Base-by-base conservation (phyloP, 2,329 filamentous ascomycete species). In the Diaporthe citri region DNA sequence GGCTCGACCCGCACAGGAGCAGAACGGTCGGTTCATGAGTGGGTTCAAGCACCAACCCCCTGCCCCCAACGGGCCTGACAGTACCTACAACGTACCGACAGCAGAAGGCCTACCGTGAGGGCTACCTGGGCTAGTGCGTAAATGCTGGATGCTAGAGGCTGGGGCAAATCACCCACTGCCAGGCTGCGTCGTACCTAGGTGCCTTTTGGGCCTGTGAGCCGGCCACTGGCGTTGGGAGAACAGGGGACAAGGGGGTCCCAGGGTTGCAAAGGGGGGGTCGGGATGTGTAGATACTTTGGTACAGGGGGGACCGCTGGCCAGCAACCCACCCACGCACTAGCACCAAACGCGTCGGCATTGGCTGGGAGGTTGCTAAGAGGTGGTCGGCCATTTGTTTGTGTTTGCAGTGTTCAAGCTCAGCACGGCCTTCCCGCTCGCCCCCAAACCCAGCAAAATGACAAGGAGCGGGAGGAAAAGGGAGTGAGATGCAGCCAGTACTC, bases 401-500 rank as follows among this genome's bases (percentile, higher is more conserved):
- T 55, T 41, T 51, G 12, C 39, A 62, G n/a, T 28, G 43, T 41
- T 43, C 41, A 22, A 39, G 31, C 36, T 55, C 34, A 69, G 48
- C 48, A 69, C 64, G 48, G 64, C 48, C 64, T 41, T 55, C 34
- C 64, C 48, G 64, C 64, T 25, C 64, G 31, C 36, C 22, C 46
- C 64, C 48, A 55, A 48, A 28, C 48, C n/a, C 34, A 28, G 64
- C 48, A 41, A 69, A 55, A 69, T 69, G 64, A 69, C 60, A 48
- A 39, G 64, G 48, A 41, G 64, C 22, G 20, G 36, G 22, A 28
- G 46, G 62, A 25, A 28, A 39, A 25, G 46, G 43, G 46, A 39
- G 46, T 9, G 46, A 25, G 48, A 67, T 51, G 46, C 22, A 43
- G 62, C 43, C 46, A 25, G 62, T 51, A n/a, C 28, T 31, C 43